These are phyloP conservation scores for Shiraia bambusicola DNA, from an alignment of 2,329 filamentous ascomycete species.

Conservation along the genomic window DNA sequence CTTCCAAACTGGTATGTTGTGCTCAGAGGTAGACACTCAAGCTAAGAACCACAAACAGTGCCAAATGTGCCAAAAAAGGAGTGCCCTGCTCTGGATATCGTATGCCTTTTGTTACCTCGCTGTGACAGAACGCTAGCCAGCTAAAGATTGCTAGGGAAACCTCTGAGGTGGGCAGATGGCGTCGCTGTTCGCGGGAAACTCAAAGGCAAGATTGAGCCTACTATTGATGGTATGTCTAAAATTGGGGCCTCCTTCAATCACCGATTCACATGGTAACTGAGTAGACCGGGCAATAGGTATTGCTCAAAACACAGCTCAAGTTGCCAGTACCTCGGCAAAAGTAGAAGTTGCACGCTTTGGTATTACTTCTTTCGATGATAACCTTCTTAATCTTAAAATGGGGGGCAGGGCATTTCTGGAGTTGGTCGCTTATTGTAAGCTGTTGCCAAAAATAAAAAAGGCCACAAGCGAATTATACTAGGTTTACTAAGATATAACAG, in stretches of 20 bases:
- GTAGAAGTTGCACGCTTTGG: slow-evolving; percentile 19
- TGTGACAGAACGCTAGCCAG: neutral
- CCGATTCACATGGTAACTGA: neutral
- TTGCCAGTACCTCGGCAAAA: slow-evolving; percentile 9
- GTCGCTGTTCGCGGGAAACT: slow-evolving; percentile 31
- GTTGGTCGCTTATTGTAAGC: slow-evolving; percentile 24
- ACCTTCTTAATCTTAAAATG: slow-evolving; percentile 4
- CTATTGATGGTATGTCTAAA: slow-evolving; percentile 20
- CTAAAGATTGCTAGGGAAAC: slow-evolving; percentile 2
- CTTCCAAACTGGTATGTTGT: slow-evolving; percentile 31
- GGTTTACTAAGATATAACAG: slow-evolving; percentile 2
- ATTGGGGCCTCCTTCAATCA: neutral
- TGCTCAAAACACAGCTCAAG: slow-evolving; percentile 15
- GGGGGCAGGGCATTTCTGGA: slow-evolving; percentile 9
- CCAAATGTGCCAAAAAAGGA: slow-evolving; percentile 40
- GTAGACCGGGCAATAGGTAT: slow-evolving; percentile 17
- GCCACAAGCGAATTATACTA: too few relatives aligned
- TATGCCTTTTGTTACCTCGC: slow-evolving; percentile 14
- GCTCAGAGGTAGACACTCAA: too few relatives aligned
- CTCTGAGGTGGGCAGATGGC: slow-evolving; percentile 40
- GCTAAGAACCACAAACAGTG: slow-evolving; percentile 11
- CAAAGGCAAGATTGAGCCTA: slow-evolving; percentile 27
- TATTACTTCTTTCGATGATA: slow-evolving; percentile 6
- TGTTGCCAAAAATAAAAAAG: too few relatives aligned
- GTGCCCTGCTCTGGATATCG: slow-evolving; percentile 41